Percentiles rank a stretch among this genome's conserved stretches.
phyloP scores from a whole-genome alignment of 805 yeast species.

The Phaffomyces antillensis region DNA sequence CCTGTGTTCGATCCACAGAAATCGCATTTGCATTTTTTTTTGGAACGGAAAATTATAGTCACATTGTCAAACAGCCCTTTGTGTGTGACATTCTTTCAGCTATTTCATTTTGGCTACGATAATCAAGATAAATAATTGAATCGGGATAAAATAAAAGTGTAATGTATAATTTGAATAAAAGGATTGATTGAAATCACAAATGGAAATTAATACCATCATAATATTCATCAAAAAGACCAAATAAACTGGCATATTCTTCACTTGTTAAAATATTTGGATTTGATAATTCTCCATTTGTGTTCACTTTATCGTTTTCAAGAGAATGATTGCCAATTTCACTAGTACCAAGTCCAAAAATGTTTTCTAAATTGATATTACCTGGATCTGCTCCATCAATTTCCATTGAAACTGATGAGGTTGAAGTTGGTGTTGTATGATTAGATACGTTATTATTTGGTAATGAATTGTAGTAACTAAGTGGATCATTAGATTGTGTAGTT shows the following conservation, averaged over 20 bases:
- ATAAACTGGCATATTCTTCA: slow-evolving; percentile 20
- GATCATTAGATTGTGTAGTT: background rate
- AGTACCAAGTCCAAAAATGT: slow-evolving; percentile 4
- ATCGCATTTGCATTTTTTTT: slow-evolving; percentile 34
- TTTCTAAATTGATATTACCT: slow-evolving; percentile 1
- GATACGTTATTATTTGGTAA: background rate
- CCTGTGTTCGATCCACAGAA: slow-evolving; percentile 79
- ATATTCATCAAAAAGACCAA: slow-evolving; percentile 21
- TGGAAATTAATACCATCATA: background rate
- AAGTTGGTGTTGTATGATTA: background rate
- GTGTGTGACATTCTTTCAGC: too few relatives aligned
- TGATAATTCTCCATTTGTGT: background rate
- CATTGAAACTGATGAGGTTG: slow-evolving; percentile 1
- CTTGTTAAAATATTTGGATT: slow-evolving; percentile 8
- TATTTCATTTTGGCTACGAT: too few relatives aligned
- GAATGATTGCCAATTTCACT: background rate
- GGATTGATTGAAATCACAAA: background rate
- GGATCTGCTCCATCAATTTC: background rate
- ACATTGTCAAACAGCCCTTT: too few relatives aligned
- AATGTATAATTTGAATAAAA: too few relatives aligned
- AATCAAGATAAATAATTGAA: too few relatives aligned
- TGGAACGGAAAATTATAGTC: too few relatives aligned
- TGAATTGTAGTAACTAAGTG: background rate
- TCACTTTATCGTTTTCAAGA: background rate
- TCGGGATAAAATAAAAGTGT: too few relatives aligned